These are phyloP conservation scores for Lunularia cruciata DNA, from an alignment of 225 moss, liverwort and hornwort species.

Conservation along the genomic window DNA sequence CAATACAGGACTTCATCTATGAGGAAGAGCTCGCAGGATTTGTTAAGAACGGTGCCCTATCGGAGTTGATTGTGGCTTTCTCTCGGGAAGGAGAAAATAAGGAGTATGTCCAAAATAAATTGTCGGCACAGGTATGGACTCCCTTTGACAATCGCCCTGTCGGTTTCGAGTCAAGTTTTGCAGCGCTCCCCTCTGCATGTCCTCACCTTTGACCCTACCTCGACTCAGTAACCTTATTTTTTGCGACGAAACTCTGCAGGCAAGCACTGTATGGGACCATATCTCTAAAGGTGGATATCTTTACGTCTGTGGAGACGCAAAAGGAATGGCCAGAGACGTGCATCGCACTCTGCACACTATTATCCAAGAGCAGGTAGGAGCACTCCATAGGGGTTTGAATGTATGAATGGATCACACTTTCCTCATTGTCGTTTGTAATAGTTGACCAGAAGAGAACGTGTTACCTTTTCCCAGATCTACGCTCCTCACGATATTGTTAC, in stretches of 20 bases:
- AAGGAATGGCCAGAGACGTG: constrained; percentile 96
- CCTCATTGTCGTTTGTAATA: neutral
- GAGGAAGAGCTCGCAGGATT: constrained; percentile 65
- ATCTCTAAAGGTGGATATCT: constrained; percentile 64
- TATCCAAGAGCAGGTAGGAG: constrained; percentile 59
- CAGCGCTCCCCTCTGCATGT: no score
- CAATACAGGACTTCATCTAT: constrained; percentile 74
- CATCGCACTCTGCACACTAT: constrained; percentile 61
- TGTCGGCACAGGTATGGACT: constrained; percentile 49
- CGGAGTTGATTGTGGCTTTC: constrained; percentile 67
- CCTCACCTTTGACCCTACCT: neutral
- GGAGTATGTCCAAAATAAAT: constrained; percentile 91
- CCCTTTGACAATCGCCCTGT: neutral
- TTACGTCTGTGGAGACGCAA: constrained; percentile 95
- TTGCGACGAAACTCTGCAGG: constrained; percentile 31
- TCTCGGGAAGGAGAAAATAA: constrained; percentile 65
- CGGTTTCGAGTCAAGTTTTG: neutral
- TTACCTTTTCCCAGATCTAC: no score
- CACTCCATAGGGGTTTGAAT: no score
- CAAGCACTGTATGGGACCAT: constrained; percentile 55
- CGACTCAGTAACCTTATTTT: no score
- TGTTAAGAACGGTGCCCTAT: constrained; percentile 52
- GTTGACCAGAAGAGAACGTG: no score
- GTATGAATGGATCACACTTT: neutral
- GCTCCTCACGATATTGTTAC: neutral